phyloP scores from a whole-genome alignment of 371 early-diverging fungal species.

The Zancudomyces culisetae region DNA sequence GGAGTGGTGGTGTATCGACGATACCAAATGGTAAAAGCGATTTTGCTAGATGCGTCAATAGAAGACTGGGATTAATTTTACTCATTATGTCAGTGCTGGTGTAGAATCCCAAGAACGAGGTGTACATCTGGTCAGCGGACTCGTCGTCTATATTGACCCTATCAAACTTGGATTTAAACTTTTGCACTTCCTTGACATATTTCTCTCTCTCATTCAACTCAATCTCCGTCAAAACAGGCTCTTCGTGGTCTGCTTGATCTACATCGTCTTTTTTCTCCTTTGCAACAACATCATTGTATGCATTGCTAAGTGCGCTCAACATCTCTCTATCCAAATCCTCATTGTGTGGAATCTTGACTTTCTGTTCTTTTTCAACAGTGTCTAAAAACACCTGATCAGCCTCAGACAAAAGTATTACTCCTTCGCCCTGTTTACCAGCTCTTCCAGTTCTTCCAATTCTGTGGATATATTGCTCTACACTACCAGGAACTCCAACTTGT shows the following conservation, averaged over 20 bases:
- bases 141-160: slow-evolving; percentile 23
- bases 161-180: slow-evolving; percentile 9
- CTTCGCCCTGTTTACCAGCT: slow-evolving; percentile 83
- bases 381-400: slow-evolving; percentile 58
- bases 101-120: slow-evolving; percentile 49
- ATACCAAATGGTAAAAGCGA: slow-evolving; percentile 10
- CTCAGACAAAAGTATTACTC: slow-evolving; percentile 63
- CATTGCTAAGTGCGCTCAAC: not conserved
- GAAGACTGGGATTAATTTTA: slow-evolving; percentile 2
- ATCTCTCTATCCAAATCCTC: not conserved
- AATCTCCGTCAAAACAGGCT: slow-evolving; percentile 5
- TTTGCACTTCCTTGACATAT: slow-evolving; percentile 9
- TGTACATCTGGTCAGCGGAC: slow-evolving; percentile 31
- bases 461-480: slow-evolving; percentile 90
- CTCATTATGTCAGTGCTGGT: slow-evolving; percentile 9
- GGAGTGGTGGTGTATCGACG: slow-evolving; percentile 8
- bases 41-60: slow-evolving; percentile 2
- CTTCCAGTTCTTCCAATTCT: slow-evolving; percentile 98
- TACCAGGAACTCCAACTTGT: slow-evolving; percentile 85
- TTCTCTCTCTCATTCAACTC: slow-evolving; percentile 8
- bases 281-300: slow-evolving; percentile 1
- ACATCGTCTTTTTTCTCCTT: slow-evolving; percentile 21
- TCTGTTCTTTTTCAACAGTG: slow-evolving; percentile 27
- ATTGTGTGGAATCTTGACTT: slow-evolving; percentile 24
- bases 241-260: slow-evolving; percentile 11